Conservation (phyloP, 768 basidiomycete species). For the Agrocybe praecox region DNA sequence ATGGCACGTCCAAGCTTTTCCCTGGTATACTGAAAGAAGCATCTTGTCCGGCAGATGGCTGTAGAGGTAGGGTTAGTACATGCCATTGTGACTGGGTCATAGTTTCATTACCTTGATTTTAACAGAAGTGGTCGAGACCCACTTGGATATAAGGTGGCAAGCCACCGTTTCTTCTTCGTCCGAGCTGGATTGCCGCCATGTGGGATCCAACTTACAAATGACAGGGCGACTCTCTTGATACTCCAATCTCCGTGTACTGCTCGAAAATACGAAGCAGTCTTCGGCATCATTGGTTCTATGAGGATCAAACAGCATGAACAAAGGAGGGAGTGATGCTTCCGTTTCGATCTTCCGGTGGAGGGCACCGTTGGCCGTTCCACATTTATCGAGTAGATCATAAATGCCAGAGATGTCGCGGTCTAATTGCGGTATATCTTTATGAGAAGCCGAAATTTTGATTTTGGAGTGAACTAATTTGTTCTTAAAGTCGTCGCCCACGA, state of each 20-base stretch:
- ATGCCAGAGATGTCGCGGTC: slow-evolving; percentile 84
- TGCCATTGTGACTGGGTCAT: background rate
- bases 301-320: slow-evolving; percentile 88
- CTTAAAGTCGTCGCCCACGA: slow-evolving; percentile 64
- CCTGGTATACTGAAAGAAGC: slow-evolving; percentile 71
- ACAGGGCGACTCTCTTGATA: slow-evolving; percentile 82
- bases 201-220: slow-evolving; percentile 69
- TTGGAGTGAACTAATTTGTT: slow-evolving; percentile 69
- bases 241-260: slow-evolving; percentile 74
- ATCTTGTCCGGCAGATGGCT: slow-evolving; percentile 56
- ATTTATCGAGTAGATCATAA: slow-evolving; percentile 81
- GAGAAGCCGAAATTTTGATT: slow-evolving; percentile 62
- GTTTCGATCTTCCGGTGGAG: slow-evolving; percentile 65
- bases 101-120: slow-evolving; percentile 56
- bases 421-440: slow-evolving; percentile 45
- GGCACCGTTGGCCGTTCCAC: slow-evolving; percentile 85
- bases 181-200: slow-evolving; percentile 75
- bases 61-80: slow-evolving; percentile 8
- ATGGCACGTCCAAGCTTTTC: slow-evolving; percentile 49
- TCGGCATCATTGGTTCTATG: slow-evolving; percentile 75
- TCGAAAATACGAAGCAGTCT: slow-evolving; percentile 87
- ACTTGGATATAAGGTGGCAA: slow-evolving; percentile 65
- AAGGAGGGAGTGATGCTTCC: slow-evolving; percentile 58
- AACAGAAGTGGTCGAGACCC: slow-evolving; percentile 55
- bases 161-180: slow-evolving; percentile 50